Percentiles rank a stretch among this genome's conserved stretches.
These are phyloP conservation scores for Globisporangium spiculum DNA, from an alignment of 352 stramenopile species.

Conservation along the genomic window DNA sequence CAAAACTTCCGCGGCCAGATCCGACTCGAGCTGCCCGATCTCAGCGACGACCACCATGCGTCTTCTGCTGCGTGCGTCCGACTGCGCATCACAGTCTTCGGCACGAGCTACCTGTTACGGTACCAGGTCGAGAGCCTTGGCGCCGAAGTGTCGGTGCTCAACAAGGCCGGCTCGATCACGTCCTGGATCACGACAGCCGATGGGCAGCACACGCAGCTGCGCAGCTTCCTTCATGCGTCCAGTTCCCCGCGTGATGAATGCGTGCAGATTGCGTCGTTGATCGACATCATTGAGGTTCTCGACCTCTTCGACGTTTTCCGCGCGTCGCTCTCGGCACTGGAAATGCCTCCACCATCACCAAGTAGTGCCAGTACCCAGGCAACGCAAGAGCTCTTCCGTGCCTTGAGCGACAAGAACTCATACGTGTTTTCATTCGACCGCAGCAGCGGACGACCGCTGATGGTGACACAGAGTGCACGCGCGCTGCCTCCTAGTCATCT, in stretches of 20 bases:
- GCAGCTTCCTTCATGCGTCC: slow-evolving; percentile 23
- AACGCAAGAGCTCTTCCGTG: slow-evolving; percentile 10
- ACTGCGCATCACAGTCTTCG: slow-evolving; percentile 32
- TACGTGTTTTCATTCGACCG: slow-evolving; percentile 53
- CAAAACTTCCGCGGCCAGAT: slow-evolving; percentile 47
- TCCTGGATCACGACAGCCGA: slow-evolving; percentile 46
- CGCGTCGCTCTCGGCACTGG: slow-evolving; percentile 19
- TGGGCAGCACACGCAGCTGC: slow-evolving; percentile 37
- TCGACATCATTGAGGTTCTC: slow-evolving; percentile 44
- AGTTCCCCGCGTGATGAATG: slow-evolving; percentile 13
- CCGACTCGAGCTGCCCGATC: slow-evolving; percentile 31
- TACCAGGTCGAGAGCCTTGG: slow-evolving; percentile 38
- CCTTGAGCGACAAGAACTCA: slow-evolving; percentile 35
- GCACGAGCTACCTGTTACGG: slow-evolving; percentile 37
- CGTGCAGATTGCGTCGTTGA: slow-evolving; percentile 31
- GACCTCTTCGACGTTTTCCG: slow-evolving; percentile 47
- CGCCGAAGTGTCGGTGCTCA: slow-evolving; percentile 46
- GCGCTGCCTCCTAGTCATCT: neutral
- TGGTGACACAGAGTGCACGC: slow-evolving; percentile 30
- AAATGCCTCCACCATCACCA: slow-evolving; percentile 8
- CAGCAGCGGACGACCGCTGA: slow-evolving; percentile 25
- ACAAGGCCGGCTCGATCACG: slow-evolving; percentile 31
- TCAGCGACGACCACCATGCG: neutral
- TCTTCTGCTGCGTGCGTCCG: slow-evolving; percentile 15
- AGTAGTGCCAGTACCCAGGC: neutral